Conservation (phyloP, 1,139 yeast species). For the Petasospora fabianii region DNA sequence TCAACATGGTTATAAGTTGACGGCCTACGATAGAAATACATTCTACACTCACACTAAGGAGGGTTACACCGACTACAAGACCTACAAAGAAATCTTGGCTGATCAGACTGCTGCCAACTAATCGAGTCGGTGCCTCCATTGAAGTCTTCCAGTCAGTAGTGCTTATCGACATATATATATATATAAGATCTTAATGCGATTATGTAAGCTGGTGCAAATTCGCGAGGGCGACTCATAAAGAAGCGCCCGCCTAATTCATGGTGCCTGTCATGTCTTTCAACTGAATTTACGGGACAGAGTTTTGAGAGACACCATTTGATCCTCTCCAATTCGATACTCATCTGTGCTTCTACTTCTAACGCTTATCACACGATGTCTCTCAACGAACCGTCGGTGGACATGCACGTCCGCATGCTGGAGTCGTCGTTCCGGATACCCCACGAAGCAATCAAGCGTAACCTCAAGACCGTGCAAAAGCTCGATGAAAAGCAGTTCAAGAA, state of each 20-base stretch:
- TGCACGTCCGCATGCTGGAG: slow-evolving; percentile 41
- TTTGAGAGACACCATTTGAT: not conserved
- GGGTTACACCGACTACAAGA: slow-evolving; percentile 32
- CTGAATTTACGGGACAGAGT: no score
- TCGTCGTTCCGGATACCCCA: slow-evolving; percentile 60
- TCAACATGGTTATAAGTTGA: slow-evolving; percentile 40
- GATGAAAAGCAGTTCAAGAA: slow-evolving; percentile 52
- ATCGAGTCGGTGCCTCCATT: no score
- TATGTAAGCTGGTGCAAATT: no score
- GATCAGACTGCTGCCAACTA: not conserved
- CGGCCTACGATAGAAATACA: slow-evolving; percentile 35
- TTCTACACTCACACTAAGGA: slow-evolving; percentile 33
- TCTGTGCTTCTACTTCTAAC: not conserved
- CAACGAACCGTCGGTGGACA: slow-evolving; percentile 37
- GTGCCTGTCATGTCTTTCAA: no score
- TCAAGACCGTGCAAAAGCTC: slow-evolving; percentile 51
- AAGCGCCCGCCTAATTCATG: no score
- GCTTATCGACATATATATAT: no score
- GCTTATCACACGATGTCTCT: slow-evolving; percentile 16
- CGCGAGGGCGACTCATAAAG: no score
- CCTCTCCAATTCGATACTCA: no score
- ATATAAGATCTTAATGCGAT: no score
- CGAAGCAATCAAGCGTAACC: slow-evolving; percentile 56
- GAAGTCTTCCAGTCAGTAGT: no score
- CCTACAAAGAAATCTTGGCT: slow-evolving; percentile 7